Conservation (phyloP, 2,329 filamentous ascomycete species). For the Colletotrichum nymphaeae region DNA sequence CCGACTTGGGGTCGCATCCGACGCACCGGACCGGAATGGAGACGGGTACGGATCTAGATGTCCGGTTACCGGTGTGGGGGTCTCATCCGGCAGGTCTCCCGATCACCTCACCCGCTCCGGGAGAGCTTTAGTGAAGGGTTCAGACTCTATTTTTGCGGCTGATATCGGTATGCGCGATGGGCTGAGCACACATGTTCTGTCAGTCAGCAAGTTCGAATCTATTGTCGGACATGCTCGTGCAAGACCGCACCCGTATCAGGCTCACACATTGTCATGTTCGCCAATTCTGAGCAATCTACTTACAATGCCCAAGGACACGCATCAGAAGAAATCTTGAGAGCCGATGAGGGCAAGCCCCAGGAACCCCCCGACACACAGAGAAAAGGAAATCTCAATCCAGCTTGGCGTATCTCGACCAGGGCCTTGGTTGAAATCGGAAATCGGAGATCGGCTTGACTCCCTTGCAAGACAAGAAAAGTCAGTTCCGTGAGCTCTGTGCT, state of each 20-base stretch:
- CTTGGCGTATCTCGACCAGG: neutral
- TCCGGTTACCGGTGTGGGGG: neutral
- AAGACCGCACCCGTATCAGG: neutral
- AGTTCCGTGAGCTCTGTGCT: neutral
- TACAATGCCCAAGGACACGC: neutral
- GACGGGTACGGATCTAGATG: neutral
- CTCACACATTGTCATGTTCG: neutral
- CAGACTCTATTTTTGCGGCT: neutral
- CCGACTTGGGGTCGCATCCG: neutral
- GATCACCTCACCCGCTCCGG: neutral
- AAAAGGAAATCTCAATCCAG: neutral
- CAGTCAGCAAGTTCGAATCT: neutral
- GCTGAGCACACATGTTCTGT: no score
- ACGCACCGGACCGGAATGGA: neutral
- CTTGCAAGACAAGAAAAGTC: neutral
- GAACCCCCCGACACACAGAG: neutral
- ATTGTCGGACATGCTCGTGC: neutral
- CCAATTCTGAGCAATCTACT: neutral
- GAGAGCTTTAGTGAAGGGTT: neutral
- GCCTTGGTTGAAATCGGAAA: neutral
- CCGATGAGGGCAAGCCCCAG: neutral
- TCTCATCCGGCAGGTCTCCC: neutral
- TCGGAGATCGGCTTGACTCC: neutral
- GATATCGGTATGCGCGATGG: neutral
- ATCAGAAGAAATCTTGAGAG: neutral